These are phyloP conservation scores for Ettlia oleoabundans DNA, from an alignment of 139 green algal genomes.

Conservation along the genomic window DNA sequence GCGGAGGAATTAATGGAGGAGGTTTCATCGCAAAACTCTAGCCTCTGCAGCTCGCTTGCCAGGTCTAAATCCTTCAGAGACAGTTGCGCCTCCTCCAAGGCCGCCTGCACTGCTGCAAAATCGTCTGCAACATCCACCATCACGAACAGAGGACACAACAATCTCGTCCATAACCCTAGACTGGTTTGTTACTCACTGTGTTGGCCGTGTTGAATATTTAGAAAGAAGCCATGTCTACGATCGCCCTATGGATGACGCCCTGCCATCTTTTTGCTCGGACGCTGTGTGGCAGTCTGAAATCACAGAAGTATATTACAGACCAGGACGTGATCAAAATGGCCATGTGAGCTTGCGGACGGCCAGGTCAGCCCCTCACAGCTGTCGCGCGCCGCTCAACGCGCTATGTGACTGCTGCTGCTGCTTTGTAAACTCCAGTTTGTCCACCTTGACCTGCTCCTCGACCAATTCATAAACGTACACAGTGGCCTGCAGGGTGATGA, in stretches of 20 bases:
- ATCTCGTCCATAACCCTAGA: not conserved
- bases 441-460: slow-evolving; percentile 80
- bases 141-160: not conserved
- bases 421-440: slow-evolving; percentile 86
- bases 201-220: not conserved
- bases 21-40: not conserved
- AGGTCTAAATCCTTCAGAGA: not conserved
- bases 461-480: slow-evolving; percentile 97
- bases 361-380: not conserved
- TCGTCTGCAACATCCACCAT: not conserved
- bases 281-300: no score
- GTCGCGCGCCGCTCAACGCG: not conserved
- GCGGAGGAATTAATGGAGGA: not conserved
- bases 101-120: not conserved
- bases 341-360: no score
- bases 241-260: no score
- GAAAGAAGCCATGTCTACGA: no score
- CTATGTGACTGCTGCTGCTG: not conserved
- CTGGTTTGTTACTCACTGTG: not conserved
- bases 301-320: no score
- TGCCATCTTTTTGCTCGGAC: no score
- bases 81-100: not conserved
- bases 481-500: slow-evolving; percentile 47
- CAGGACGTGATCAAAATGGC: no score
- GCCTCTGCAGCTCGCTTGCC: not conserved